A percentile compares a stretch with the other conserved stretches of the same genome.
These are phyloP conservation scores for Nannochloropsis oceanica DNA, from an alignment of 108 stramenopile species.

Conservation along the genomic window DNA sequence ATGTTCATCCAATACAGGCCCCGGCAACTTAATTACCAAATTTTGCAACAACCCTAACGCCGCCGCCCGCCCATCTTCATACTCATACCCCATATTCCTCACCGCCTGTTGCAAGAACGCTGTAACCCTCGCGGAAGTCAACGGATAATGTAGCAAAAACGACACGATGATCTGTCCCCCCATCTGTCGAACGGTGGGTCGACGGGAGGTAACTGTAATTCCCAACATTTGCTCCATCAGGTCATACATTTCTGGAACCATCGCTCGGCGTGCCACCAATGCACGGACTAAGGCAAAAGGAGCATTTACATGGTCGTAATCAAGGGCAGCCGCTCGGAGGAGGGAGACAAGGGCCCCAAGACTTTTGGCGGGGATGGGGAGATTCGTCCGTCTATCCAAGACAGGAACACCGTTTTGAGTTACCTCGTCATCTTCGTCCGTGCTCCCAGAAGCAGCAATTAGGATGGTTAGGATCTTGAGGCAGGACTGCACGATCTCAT, in stretches of 20 bases:
- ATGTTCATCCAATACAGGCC: constrained; percentile 16
- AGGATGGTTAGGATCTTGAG: constrained; percentile 70
- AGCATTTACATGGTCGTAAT: constrained; percentile 28
- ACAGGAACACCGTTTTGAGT: neutral
- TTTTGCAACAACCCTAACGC: constrained; percentile 16
- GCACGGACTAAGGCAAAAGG: constrained; percentile 24
- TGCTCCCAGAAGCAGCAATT: neutral
- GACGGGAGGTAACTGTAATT: constrained; percentile 24
- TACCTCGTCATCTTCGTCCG: neutral
- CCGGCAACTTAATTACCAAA: constrained; percentile 18
- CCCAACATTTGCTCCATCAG: constrained; percentile 19
- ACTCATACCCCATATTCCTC: constrained; percentile 15
- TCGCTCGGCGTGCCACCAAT: constrained; percentile 9
- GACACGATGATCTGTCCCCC: constrained; percentile 18
- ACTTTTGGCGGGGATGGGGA: constrained; percentile 12
- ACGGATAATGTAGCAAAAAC: constrained; percentile 24
- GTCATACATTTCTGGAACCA: constrained; percentile 33
- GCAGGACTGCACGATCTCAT: constrained; percentile 69
- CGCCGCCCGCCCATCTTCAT: constrained; percentile 23
- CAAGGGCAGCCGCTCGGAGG: constrained; percentile 16
- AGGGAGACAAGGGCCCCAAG: constrained; percentile 24
- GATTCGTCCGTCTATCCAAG: neutral
- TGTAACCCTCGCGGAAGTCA: constrained; percentile 17
- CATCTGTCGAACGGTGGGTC: constrained; percentile 18
- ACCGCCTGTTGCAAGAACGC: neutral